Conservation (phyloP, 2,329 filamentous ascomycete genomes). For the Aureobasidium sp. region DNA sequence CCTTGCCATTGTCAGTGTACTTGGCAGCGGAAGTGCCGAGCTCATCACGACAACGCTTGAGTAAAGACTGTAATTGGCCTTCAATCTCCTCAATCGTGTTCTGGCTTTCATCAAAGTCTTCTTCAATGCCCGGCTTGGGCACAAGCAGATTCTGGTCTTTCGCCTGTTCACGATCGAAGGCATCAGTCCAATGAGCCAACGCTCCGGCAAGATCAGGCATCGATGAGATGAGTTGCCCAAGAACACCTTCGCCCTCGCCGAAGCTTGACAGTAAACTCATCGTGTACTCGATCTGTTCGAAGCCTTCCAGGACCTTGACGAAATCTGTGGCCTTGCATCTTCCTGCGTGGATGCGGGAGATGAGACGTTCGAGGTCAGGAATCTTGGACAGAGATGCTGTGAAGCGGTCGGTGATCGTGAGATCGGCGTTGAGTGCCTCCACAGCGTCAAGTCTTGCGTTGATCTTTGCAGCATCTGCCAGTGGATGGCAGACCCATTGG, state of each 20-base stretch:
- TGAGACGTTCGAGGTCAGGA: constrained; percentile 87
- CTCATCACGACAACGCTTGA: constrained; percentile 64
- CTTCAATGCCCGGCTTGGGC: constrained; percentile 78
- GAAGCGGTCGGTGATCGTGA: constrained; percentile 75
- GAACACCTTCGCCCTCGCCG: constrained; percentile 70
- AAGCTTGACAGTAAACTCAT: constrained; percentile 71
- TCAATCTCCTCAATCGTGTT: constrained; percentile 71
- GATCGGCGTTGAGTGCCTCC: constrained; percentile 81
- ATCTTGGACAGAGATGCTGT: constrained; percentile 81
- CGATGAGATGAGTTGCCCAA: constrained; percentile 71
- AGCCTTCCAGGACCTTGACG: constrained; percentile 85
- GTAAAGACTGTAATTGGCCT: constrained; percentile 60
- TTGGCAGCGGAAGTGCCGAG: constrained; percentile 61
- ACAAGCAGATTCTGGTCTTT: constrained; percentile 75
- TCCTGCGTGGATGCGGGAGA: constrained; percentile 88
- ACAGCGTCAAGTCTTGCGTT: constrained; percentile 92
- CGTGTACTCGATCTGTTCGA: constrained; percentile 95
- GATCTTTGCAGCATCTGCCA: constrained; percentile 80
- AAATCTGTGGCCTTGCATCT: constrained; percentile 90
- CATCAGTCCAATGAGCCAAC: constrained; percentile 79
- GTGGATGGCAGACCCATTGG: constrained; percentile 94
- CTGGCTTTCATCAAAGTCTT: constrained; percentile 83
- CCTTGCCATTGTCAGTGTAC: constrained; percentile 75
- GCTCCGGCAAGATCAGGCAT: constrained; percentile 79
- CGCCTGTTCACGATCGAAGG: constrained; percentile 78